phyloP scores from a whole-genome alignment of 805 yeast species.

The Lipomyces japonicus region DNA sequence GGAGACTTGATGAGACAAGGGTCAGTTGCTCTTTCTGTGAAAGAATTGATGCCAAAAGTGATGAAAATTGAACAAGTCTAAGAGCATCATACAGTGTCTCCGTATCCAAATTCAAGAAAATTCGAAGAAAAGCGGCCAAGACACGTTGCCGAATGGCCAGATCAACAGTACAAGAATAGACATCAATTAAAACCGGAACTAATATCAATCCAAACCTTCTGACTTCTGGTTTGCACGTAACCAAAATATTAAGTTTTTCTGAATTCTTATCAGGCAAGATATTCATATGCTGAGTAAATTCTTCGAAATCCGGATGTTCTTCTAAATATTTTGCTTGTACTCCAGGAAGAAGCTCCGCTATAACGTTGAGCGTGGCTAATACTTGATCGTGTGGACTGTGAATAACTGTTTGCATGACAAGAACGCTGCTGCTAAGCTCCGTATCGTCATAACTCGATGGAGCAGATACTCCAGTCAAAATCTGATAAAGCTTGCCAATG shows the following conservation, averaged over 20 bases:
- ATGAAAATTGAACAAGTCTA: constrained; percentile 32
- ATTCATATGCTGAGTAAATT: neutral
- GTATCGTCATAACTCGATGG: constrained; percentile 26
- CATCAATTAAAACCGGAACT: constrained; percentile 53
- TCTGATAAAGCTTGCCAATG: constrained; percentile 47
- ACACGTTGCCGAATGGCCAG: constrained; percentile 57
- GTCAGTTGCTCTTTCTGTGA: constrained; percentile 35
- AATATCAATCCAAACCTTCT: constrained; percentile 45
- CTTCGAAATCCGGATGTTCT: constrained; percentile 8
- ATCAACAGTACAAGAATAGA: constrained; percentile 72
- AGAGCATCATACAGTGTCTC: constrained; percentile 27
- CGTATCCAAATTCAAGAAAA: constrained; percentile 44
- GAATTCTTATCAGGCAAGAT: constrained; percentile 12
- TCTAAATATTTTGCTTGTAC: constrained; percentile 30
- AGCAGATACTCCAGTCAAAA: constrained; percentile 50
- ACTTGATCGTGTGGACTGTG: constrained; percentile 67
- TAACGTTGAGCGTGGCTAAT: constrained; percentile 50
- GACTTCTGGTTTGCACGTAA: constrained; percentile 24
- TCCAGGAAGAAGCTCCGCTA: constrained; percentile 57
- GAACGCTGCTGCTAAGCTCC: constrained; percentile 36
- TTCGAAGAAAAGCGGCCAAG: constrained; percentile 52
- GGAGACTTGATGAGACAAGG: constrained; percentile 51
- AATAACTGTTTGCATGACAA: constrained; percentile 68
- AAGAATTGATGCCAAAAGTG: constrained; percentile 34
- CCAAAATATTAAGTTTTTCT: constrained; percentile 29